Base-by-base conservation (phyloP, 2,329 filamentous ascomycete species). In the Didymella arachidicola region DNA sequence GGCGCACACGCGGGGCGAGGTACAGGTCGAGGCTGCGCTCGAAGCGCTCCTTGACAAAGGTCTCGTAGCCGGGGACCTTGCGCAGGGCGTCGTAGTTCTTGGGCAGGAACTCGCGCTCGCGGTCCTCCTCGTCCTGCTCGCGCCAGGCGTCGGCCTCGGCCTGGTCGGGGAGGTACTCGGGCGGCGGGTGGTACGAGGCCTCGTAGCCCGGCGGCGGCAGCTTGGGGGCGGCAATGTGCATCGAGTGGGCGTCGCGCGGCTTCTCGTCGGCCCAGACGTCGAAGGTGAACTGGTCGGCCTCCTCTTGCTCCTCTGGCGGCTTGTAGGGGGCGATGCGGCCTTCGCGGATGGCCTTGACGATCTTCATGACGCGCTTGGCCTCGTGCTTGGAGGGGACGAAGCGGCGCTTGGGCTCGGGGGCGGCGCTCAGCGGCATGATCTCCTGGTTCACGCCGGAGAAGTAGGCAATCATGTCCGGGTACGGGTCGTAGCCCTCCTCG, bases 351-450 rank as follows among this genome's bases (percentile, higher is more conserved):
- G 95, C 95, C 72, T 91, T 92, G 53, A 98, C 95, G 71, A 99
- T 88, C 81, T 99, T 98, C 87, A 97, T 97, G 50, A 99, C 87
- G 57, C 93, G 87, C 82, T 97, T 97, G 30, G 92, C 90, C 79
- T 99, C 95, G 77, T 99, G 92, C 79, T 97, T 98, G 45, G 94
- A 98, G 7, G 96, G 95, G 10, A 99, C 81, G 76, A 98, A 99
- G 69, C 95, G 89, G 64, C 95, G 86, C 81, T 99, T 99, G 1
- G 95, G 95, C 75, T 99, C 95, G 7, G 95, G 95, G 0, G 95
- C 95, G 44, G 93, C 89, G 74, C 92, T 97, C 57, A 99, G 78
- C 14, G 95, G 95, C 93, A 99, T 98, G 63, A 90, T 88, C 79
- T 99, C 95, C 73, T 90, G 85, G 69, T 93, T 89, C 19, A 59